Percentiles rank a stretch among this genome's conserved stretches.
These are phyloP conservation scores for Ceratobasidium sp. DNA, from an alignment of 1,284 basidiomycete species.

Conservation along the genomic window DNA sequence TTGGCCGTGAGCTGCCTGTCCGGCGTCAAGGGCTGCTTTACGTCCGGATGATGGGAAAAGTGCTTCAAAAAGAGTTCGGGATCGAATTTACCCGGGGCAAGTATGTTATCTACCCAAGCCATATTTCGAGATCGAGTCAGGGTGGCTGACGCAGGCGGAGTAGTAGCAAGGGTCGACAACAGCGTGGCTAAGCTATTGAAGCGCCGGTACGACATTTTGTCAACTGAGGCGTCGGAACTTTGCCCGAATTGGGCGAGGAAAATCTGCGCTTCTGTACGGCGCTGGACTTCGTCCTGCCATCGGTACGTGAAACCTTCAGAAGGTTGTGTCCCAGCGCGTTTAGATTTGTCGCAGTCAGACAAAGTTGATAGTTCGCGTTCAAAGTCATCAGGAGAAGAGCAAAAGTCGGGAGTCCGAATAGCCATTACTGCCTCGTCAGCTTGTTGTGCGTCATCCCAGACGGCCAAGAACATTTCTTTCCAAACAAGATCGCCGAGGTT, in stretches of 20 bases:
- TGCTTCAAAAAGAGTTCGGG: conserved; percentile 24
- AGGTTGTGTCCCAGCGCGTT: not conserved
- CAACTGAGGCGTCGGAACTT: not conserved
- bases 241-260: conserved; percentile 13
- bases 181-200: not conserved
- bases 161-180: conserved; percentile 16
- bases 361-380: conserved; percentile 4
- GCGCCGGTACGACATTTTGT: conserved; percentile 11
- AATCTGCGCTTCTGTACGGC: conserved; percentile 35
- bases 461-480: conserved; percentile 37
- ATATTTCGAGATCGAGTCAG: conserved; percentile 4
- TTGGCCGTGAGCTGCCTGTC: conserved; percentile 21
- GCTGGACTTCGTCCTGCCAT: conserved; percentile 42
- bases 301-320: conserved; percentile 18
- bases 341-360: not conserved
- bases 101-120: conserved; percentile 24
- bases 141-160: conserved; percentile 9
- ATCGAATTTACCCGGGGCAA: conserved; percentile 21
- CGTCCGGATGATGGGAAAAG: conserved; percentile 18
- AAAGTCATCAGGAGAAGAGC: not conserved
- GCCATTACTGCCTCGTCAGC: conserved; percentile 25
- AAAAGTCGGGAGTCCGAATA: conserved; percentile 26
- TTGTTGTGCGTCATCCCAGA: conserved; percentile 42
- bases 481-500: conserved; percentile 32
- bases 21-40: not conserved